Base-by-base conservation (phyloP, 805 yeast genomes). In the Zygoascus flipseniorum region DNA sequence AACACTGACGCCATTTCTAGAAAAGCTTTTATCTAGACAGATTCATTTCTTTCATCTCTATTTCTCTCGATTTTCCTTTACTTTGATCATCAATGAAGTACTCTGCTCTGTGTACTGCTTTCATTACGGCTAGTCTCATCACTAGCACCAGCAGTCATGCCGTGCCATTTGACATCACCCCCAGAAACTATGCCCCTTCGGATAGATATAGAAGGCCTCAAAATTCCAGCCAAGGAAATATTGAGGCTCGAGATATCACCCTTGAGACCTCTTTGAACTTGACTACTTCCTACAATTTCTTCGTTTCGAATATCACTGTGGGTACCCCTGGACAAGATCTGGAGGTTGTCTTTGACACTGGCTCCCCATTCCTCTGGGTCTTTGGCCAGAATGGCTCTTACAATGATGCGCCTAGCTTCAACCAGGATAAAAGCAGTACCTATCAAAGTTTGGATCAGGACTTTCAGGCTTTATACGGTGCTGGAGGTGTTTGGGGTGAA, bases 151-250 rank as follows among this genome's bases (percentile, higher is more conserved):
- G 16, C 16, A 8, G 39, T n/a, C 13, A 35, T 96, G 96, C 66
- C 83, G 89, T 68, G 71, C 93, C 45, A 68, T 86, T 58, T 89
- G 80, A 62, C 97, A 97, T 58, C 89, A 84, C 65, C 95, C 96
- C 51, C 80, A 96, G 52, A 96, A 96, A 58, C 90, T 97, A 97
- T 81, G 95, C 54, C 83, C 96, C 19, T 88, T 11, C 39, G 13
- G 39, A 35, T 10, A 35, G 8, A 35, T 35, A 35, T 35, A 35
- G 39, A 8, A 35, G 39, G 8, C 39, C 4, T 3, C 13, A 35
- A n/a, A 35, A 10, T n/a, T 13, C 16, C 16, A 35, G 39, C 8
- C 28, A 23, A 23, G 28, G 28, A 6, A n/a, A 8, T n/a, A 5
- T 35, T 8, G 13, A 11, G 16, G 16, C 16, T 35, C 39, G 39